Conservation (phyloP, 176 grass and related monocot genomes). For the Puccinellia tenuiflora region DNA sequence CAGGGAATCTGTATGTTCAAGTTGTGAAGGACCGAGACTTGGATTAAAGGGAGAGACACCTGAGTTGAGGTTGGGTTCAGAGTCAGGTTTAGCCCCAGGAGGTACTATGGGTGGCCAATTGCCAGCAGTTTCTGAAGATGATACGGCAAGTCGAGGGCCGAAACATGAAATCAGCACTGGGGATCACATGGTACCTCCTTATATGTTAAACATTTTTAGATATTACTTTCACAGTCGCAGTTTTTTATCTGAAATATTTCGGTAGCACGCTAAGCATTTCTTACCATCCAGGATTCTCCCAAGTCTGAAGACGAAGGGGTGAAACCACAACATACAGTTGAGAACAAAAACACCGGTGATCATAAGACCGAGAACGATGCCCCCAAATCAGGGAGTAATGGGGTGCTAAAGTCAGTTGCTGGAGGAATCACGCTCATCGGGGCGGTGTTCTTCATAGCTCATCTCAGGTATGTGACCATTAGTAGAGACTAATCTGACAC, state of each 20-base stretch:
- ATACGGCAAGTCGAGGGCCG: background rate
- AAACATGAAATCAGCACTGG: background rate
- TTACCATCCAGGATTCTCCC: slow-evolving; percentile 32
- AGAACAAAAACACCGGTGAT: background rate
- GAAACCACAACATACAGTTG: slow-evolving; percentile 5
- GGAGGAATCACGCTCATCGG: slow-evolving; percentile 53
- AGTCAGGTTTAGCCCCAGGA: slow-evolving; percentile 4
- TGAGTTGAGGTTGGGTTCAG: slow-evolving; percentile 3
- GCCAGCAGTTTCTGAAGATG: slow-evolving; percentile 22
- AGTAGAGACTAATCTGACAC: background rate
- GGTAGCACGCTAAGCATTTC: background rate
- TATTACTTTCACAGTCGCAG: background rate
- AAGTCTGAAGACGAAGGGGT: slow-evolving; percentile 19
- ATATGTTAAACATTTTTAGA: background rate
- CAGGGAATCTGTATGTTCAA: slow-evolving; percentile 40
- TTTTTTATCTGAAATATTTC: background rate
- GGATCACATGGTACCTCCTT: slow-evolving; percentile 14
- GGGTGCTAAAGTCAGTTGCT: slow-evolving; percentile 49
- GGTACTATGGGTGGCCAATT: background rate
- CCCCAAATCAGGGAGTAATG: slow-evolving; percentile 32
- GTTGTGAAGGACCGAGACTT: slow-evolving; percentile 3
- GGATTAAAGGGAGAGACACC: background rate
- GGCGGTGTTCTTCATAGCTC: slow-evolving; percentile 47
- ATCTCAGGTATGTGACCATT: slow-evolving; percentile 40
- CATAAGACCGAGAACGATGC: slow-evolving; percentile 8